Base-by-base conservation (phyloP, 2,329 filamentous ascomycete species). In the Verticillium nonalfalfae region DNA sequence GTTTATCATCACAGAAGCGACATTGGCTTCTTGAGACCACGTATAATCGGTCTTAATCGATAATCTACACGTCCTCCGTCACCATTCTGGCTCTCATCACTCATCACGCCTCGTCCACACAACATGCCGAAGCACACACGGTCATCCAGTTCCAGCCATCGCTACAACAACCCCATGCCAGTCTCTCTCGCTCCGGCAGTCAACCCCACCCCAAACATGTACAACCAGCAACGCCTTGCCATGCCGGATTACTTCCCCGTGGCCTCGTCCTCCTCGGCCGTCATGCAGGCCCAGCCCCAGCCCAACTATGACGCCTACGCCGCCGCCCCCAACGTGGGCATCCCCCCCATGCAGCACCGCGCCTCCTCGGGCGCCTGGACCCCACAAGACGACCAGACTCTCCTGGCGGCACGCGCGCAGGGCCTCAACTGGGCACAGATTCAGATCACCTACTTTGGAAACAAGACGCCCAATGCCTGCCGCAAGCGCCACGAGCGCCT, bases 401-500 rank as follows among this genome's bases (percentile, higher is more conserved):
- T 96, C 54, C 79, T 94, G 64, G 77, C 79, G 54, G 90, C 91
- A 15, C 85, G 92, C 59, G 85, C 88, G 57, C 85, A 88, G 69
- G 90, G 90, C 31, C 82, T 93, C 72, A 94, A 93, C 75, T 96
- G 92, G 92, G 84, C 85, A 60, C 88, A 91, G 68, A 95, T 96
- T 71, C 88, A 92, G 68, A 81, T 81, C 64, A 85, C 82, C 64
- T 86, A 91, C 75, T 96, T 96, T 72, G 89, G 88, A 1, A 81
- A 76, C 72, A 96, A 96, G 79, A 86, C 85, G 9, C 79, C 89
- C 62, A 95, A 95, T 72, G 93, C 93, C 18, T 96, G 92, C 76
- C 90, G 92, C 66, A 96, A 96, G 78, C 86, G 92, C 60, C 91
- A 96, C 69, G 92, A 96, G 76, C 84, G 92, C 50, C 78, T 96